Percentiles rank a stretch among this genome's conserved stretches.
phyloP scores from a whole-genome alignment of 768 basidiomycete species.

The Podaxis sp. region DNA sequence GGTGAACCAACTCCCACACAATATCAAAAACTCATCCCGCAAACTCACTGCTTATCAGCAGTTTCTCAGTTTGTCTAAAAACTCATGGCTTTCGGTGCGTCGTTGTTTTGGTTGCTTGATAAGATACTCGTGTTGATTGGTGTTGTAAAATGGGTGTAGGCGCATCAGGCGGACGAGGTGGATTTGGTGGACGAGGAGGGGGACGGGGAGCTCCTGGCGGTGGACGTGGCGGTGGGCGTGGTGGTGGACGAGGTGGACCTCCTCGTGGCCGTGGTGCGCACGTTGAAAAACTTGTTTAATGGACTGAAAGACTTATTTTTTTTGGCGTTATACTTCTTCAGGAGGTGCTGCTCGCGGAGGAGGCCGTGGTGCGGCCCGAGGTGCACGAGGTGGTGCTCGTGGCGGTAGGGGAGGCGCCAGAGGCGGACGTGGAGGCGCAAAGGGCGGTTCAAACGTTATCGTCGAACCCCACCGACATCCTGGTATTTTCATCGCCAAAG shows the following conservation, averaged over 20 bases:
- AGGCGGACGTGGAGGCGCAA: slow-evolving; percentile 62
- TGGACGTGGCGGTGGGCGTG: slow-evolving; percentile 39
- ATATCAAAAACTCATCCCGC: not conserved
- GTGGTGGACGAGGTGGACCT: slow-evolving; percentile 41
- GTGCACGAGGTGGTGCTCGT: slow-evolving; percentile 41
- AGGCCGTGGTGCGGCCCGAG: slow-evolving; percentile 36
- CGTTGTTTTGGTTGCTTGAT: not conserved
- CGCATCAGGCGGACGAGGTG: slow-evolving; percentile 60
- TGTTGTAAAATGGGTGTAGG: slow-evolving; percentile 25
- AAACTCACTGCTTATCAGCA: not conserved
- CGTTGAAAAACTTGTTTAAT: not conserved
- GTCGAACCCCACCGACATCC: slow-evolving; percentile 94
- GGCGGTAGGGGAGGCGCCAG: slow-evolving; percentile 43
- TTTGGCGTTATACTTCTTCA: not conserved
- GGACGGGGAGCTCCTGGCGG: slow-evolving; percentile 36
- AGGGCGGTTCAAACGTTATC: slow-evolving; percentile 84
- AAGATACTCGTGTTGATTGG: not conserved
- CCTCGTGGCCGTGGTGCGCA: slow-evolving; percentile 32
- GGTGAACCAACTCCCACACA: not conserved
- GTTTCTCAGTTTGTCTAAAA: not conserved
- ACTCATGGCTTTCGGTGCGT: slow-evolving; percentile 35
- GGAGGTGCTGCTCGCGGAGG: slow-evolving; percentile 37
- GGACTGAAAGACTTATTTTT: not conserved
- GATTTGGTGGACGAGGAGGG: slow-evolving; percentile 37
- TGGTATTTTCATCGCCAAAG: slow-evolving; percentile 95